A percentile compares a stretch with the other conserved stretches of the same genome.
phyloP scores from a whole-genome alignment of 139 green algal species.

The Limnomonas spitsbergensis region DNA sequence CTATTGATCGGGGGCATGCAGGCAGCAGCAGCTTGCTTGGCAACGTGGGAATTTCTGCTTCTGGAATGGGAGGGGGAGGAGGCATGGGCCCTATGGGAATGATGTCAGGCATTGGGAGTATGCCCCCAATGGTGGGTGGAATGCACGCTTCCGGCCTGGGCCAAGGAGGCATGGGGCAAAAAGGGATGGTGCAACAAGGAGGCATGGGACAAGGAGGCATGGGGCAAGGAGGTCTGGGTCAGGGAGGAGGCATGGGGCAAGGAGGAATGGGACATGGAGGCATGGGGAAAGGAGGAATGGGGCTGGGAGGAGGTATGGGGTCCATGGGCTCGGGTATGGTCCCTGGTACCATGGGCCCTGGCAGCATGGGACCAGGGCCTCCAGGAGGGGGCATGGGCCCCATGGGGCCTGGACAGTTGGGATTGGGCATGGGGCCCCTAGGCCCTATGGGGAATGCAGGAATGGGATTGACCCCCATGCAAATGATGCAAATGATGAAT shows the following conservation, averaged over 20 bases:
- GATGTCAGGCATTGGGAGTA: background rate
- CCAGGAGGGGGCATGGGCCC: too few relatives aligned
- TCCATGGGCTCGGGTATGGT: background rate
- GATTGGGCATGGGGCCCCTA: background rate
- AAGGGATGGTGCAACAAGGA: background rate
- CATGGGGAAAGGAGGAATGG: background rate
- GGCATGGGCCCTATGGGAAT: slow-evolving; percentile 7
- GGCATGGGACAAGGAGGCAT: slow-evolving; percentile 3
- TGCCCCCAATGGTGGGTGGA: slow-evolving; percentile 1
- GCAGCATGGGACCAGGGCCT: too few relatives aligned
- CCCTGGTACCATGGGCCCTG: too few relatives aligned
- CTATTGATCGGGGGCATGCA: background rate
- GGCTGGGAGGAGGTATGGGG: background rate
- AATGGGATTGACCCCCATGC: slow-evolving; percentile 8
- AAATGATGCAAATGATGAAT: slow-evolving; percentile 17
- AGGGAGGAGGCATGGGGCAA: background rate
- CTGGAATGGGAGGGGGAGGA: slow-evolving; percentile 7
- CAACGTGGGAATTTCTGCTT: background rate
- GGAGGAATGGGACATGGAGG: background rate
- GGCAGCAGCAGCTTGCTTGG: background rate
- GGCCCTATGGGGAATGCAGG: slow-evolving; percentile 3
- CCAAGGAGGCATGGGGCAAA: background rate
- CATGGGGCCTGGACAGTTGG: background rate
- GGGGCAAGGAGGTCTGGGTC: background rate
- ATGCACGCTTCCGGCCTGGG: background rate